Evolutionary conservation across 192 early-diverging fungal genomes (phyloP).

Genomic region (Globomyces pollinis-pini): DNA sequence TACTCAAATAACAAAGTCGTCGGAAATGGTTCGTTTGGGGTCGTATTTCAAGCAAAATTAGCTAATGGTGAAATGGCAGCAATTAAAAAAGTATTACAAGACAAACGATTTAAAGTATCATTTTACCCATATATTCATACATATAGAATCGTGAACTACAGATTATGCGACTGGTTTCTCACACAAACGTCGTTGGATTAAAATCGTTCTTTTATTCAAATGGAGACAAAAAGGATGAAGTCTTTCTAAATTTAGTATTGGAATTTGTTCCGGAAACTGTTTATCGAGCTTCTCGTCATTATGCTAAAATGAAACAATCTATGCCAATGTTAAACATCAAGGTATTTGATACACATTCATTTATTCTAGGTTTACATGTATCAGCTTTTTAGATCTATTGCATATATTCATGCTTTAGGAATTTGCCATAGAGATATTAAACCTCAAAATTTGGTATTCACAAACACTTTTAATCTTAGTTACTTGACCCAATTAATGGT

Average conservation of each 20-base stretch:
- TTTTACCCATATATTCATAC: too few species aligned
- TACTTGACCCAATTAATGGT: slow-evolving; percentile 83
- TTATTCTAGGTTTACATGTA: slow-evolving; percentile 83
- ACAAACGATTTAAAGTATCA: slow-evolving; percentile 91
- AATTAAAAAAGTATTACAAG: slow-evolving; percentile 98
- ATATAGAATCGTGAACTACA: slow-evolving; percentile 82
- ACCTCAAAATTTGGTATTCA: slow-evolving; percentile 82
- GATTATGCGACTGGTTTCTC: slow-evolving; percentile 85
- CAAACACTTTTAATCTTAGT: slow-evolving; percentile 19
- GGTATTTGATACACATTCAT: slow-evolving; percentile 22
- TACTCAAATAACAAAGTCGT: slow-evolving; percentile 91
- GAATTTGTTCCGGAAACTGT: slow-evolving; percentile 97
- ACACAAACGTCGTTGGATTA: slow-evolving; percentile 88
- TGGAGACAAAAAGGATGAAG: slow-evolving; percentile 91
- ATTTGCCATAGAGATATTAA: slow-evolving; percentile 99
- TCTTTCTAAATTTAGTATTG: slow-evolving; percentile 91
- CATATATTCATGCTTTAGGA: slow-evolving; percentile 92
- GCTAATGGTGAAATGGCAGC: slow-evolving; percentile 76
- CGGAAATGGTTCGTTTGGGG: slow-evolving; percentile 97
- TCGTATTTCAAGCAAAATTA: slow-evolving; percentile 92
- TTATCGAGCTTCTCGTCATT: slow-evolving; percentile 85
- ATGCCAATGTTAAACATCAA: slow-evolving; percentile 95
- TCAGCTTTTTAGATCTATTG: slow-evolving; percentile 92
- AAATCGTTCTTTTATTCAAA: slow-evolving; percentile 91
- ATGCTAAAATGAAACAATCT: slow-evolving; percentile 81